Evolutionary conservation across 208 protist species (phyloP), one percentile per base, ranked within the genome.

Genomic region (Leishmania mexicana): DNA sequence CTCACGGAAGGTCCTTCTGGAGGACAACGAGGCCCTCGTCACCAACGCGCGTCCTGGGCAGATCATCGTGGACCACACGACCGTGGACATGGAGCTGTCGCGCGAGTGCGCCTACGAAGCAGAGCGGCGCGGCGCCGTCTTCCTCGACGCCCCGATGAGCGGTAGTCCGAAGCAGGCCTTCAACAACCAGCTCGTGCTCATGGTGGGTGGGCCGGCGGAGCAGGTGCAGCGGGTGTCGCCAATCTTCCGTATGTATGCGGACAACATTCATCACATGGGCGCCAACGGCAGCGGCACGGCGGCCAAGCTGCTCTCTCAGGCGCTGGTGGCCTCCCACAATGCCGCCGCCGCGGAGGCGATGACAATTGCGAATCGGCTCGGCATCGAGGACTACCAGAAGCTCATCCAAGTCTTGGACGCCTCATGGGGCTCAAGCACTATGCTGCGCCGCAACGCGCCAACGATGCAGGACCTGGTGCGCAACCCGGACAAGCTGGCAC

Each of bases 31-130:
- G 80, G 86, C 93, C n/a, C 84, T 98, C 38, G 78, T 98, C 58
- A 64, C 78, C 17, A 88, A 93, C 83, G 92, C 92, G 2, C 90
- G 93, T 19, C 88, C 86, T 15, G 95, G 95, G 17, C 94, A 96
- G 76, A 94, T 98, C 31, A 93, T 98, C 42, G 90, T 98, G 21
- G 92, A 97, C 83, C 95, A 98, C 92, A 96, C 93, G 19, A 97
- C 95, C 19, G 91, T 96, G 13, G 95, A 96, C 80, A 85, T 94
- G 35, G 88, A 89, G 74, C 87, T 93, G 8, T 90, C 93, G 57
- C 86, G 90, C 21, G 88, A 96, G 86, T 96, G 91, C 65, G 93
- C 88, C 24, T 83, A 75, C 40, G 88, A 90, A 77, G 93, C 93
- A 71, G 87, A 79, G 81, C 67, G 81, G 28, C 92, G 93, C 45